Evolutionary conservation across 2,329 filamentous ascomycete species (phyloP).

Genomic region (Nothophaeocryptopus gaeumannii): DNA sequence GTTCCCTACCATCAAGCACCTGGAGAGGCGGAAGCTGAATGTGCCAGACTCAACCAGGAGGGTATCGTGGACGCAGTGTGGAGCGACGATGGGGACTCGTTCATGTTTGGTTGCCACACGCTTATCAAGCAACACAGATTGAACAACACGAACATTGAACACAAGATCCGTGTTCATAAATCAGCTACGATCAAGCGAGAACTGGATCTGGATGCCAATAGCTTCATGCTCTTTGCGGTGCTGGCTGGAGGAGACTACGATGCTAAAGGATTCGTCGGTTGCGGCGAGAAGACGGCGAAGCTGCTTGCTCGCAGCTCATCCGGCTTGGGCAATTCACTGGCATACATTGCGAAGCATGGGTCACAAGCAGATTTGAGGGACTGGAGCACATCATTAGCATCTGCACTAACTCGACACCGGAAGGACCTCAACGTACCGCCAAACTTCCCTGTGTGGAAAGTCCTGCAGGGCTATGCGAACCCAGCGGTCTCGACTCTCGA

Average conservation of each 20-base stretch:
- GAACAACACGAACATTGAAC: constrained; percentile 32
- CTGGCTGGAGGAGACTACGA: constrained; percentile 45
- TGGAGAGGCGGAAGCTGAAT: constrained; percentile 49
- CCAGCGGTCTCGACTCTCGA: constrained; percentile 37
- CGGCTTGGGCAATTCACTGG: constrained; percentile 35
- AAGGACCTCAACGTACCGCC: constrained; percentile 17
- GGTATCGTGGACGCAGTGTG: constrained; percentile 51
- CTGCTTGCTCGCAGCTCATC: constrained; percentile 29
- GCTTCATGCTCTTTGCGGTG: constrained; percentile 42
- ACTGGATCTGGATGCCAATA: constrained; percentile 36
- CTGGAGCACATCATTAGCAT: background rate
- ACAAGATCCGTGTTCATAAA: constrained; percentile 34
- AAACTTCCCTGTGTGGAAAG: constrained; percentile 28
- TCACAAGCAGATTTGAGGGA: constrained; percentile 28
- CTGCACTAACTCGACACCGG: background rate
- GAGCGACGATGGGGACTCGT: constrained; percentile 47
- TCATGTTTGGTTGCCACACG: constrained; percentile 49
- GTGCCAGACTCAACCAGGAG: constrained; percentile 43
- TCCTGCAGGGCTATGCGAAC: constrained; percentile 38
- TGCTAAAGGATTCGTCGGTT: constrained; percentile 36
- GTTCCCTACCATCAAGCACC: constrained; percentile 47
- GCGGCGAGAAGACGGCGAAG: constrained; percentile 35
- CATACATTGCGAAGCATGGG: constrained; percentile 21
- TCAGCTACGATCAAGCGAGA: constrained; percentile 30
- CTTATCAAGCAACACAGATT: constrained; percentile 37